Percentiles rank a stretch among this genome's conserved stretches.
These are phyloP conservation scores for Collybia sordida DNA, from an alignment of 768 basidiomycete genomes.

Conservation along the genomic window DNA sequence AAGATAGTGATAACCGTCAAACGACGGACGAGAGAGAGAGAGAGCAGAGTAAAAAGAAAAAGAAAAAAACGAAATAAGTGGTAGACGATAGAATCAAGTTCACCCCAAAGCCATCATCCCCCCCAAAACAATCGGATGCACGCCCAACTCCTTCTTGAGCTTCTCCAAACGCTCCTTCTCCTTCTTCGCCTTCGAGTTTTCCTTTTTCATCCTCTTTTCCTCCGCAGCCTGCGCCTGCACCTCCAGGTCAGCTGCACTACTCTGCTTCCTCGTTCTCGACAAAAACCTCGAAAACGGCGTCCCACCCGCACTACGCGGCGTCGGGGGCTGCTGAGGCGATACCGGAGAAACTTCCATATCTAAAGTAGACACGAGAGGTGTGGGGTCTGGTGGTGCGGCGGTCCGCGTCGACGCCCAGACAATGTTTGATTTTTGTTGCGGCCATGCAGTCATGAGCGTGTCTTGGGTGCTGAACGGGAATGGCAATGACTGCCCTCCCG, in stretches of 20 bases:
- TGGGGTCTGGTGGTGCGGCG: background rate
- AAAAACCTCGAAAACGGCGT: slow-evolving; percentile 22
- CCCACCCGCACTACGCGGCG: slow-evolving; percentile 12
- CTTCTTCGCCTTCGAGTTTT: slow-evolving; percentile 11
- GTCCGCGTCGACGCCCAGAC: slow-evolving; percentile 11
- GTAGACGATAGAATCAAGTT: background rate
- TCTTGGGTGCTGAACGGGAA: slow-evolving; percentile 12
- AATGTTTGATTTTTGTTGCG: slow-evolving; percentile 24
- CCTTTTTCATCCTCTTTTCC: slow-evolving; percentile 15
- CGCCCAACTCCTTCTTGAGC: slow-evolving; percentile 7
- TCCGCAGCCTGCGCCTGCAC: slow-evolving; percentile 28
- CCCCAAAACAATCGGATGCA: slow-evolving; percentile 5
- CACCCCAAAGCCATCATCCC: slow-evolving; percentile 6
- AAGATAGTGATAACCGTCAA: too few relatives aligned
- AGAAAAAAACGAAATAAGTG: background rate
- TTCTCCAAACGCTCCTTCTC: slow-evolving; percentile 14
- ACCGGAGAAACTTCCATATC: background rate
- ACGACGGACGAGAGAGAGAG: background rate
- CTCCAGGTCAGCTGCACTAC: background rate
- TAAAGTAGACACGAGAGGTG: background rate
- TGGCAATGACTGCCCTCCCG: slow-evolving; percentile 1
- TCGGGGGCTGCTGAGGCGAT: slow-evolving; percentile 7
- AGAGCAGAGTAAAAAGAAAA: background rate
- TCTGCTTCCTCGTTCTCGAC: slow-evolving; percentile 16
- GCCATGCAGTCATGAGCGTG: slow-evolving; percentile 20